Base-by-base conservation (phyloP, 345 rosid genomes). In the Durio zibethinus region DNA sequence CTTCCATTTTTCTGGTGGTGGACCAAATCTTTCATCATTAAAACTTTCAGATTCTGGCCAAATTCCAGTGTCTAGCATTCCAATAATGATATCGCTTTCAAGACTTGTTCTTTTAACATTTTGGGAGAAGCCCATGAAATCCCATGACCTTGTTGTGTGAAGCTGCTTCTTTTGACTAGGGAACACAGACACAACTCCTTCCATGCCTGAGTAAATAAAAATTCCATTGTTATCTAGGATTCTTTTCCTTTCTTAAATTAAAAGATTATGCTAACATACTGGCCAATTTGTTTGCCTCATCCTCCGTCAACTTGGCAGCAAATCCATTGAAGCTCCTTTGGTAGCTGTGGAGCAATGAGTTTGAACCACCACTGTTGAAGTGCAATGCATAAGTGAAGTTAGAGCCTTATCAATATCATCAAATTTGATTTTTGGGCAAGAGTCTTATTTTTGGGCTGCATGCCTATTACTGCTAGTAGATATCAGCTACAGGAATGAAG, bases 101-200 rank as follows among this genome's bases (percentile, higher is more conserved):
- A 45, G 33, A 47, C 53, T 72, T 50, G 57, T 7, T 82, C 90
- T 87, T 25, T 10, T 75, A 0, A 76, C 83, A 23, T 71, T 43
- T 59, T 84, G 68, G 5, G 87, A 70, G 73, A 87, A 88, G 0
- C 90, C 88, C 86, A 90, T 81, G 78, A 90, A 89, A 73, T 88
- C 83, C 93, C 93, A 89, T 27, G 89, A 88, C 16, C 79, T 79
- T 74, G 93, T 85, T 10, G 90, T 87, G 33, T 86, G 91, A 48
- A 90, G 89, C 27, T 84, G 81, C 68, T 83, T 72, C 78, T n/a
- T 87, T 63, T 72, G 77, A 76, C 73, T 88, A 4, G 85, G 89
- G 74, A 90, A 87, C 77, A 90, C 91, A 6, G 91, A 88, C 31
- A 87, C 90, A 25, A 88, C 86, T 29, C 78, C 89, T 21, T 86